These are phyloP conservation scores for Forsythia viridissima DNA, from an alignment of 257 asterid genomes.

Conservation along the genomic window DNA sequence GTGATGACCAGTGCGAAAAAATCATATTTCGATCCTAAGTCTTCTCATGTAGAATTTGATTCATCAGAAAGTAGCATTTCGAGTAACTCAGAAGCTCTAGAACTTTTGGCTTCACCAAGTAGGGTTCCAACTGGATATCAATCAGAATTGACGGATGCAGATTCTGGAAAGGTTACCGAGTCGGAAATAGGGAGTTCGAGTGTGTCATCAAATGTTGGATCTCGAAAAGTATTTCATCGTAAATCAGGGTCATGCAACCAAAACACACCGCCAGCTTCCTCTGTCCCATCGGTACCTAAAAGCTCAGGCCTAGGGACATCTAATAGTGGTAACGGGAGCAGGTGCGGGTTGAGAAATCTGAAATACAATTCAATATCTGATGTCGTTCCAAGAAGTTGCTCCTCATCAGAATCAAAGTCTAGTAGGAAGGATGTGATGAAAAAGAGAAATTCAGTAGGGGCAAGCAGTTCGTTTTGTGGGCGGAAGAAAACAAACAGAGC, in stretches of 20 bases:
- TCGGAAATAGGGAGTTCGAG: slow-evolving; percentile 40
- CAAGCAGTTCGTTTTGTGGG: slow-evolving; percentile 46
- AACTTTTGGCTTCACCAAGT: no score
- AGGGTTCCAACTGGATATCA: no score
- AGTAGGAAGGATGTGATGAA: slow-evolving; percentile 34
- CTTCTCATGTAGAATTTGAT: slow-evolving; percentile 35
- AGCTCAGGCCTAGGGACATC: slow-evolving; percentile 26
- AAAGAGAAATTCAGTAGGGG: slow-evolving; percentile 56
- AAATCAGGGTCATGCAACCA: slow-evolving; percentile 33
- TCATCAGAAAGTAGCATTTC: slow-evolving; percentile 38
- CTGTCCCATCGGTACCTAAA: slow-evolving; percentile 32
- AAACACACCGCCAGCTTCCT: slow-evolving; percentile 25
- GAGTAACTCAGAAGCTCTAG: slow-evolving; percentile 13
- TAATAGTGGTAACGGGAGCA: slow-evolving; percentile 30
- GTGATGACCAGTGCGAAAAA: slow-evolving; percentile 26
- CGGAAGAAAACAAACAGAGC: slow-evolving; percentile 35
- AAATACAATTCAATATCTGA: slow-evolving; percentile 49
- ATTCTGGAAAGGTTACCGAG: no score
- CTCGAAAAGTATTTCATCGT: slow-evolving; percentile 31
- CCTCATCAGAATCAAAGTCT: slow-evolving; percentile 42
- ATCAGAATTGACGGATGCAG: no score
- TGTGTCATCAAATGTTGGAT: slow-evolving; percentile 31
- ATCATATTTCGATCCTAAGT: slow-evolving; percentile 32
- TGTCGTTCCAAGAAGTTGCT: slow-evolving; percentile 39
- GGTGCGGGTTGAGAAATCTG: slow-evolving; percentile 41